Evolutionary conservation across 306 rosid genomes (phyloP), one percentile per base, ranked within the genome.

Genomic region (Quercus robur): DNA sequence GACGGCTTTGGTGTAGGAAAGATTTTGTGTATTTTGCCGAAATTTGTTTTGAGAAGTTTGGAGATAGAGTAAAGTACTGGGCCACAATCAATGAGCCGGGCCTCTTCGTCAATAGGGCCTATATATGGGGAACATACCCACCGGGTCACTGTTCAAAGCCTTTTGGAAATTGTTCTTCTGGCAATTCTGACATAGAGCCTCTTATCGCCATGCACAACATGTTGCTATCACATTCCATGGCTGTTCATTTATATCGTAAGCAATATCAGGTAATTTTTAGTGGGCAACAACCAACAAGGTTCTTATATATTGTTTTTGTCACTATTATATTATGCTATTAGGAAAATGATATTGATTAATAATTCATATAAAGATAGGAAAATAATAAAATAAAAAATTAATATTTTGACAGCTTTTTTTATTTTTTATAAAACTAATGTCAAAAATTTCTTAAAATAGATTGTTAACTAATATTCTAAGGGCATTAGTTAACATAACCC

Each of bases 141-240:
- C 93, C 97, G 0, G 86, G 61, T 56, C 92, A 55, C 14, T 92
- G 97, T 74, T 89, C 94, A 1, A 80, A 67, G 0, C 93, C 97
- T 2, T 92, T 89, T 73, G 97, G 97, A 78, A 89, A 86, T n/a
- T 92, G 97, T 56, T 55, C 79, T 10, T 8, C 7, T 6, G 97
- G 94, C 38, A 79, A 90, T 75, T 87, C 97, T 1, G 88, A 87
- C 57, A 51, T 57, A 44, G 95, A 92, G 90, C 93, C 93, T 77
- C 93, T 90, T 46, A 30, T 83, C 4, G 92, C 62, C 19, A 56
- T 90, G 92, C 97, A 90, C 84, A 90, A 92, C 55, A 81, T 84
- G 86, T 55, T 92, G 49, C 76, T 92, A 28, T 79, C 95, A 59
- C 97, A 90, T 79, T 92, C 95, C 72, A 86, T 67, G 85, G 89